Evolutionary conservation across 2,329 filamentous ascomycete genomes (phyloP).

Genomic region (Fusarium dlaminii): DNA sequence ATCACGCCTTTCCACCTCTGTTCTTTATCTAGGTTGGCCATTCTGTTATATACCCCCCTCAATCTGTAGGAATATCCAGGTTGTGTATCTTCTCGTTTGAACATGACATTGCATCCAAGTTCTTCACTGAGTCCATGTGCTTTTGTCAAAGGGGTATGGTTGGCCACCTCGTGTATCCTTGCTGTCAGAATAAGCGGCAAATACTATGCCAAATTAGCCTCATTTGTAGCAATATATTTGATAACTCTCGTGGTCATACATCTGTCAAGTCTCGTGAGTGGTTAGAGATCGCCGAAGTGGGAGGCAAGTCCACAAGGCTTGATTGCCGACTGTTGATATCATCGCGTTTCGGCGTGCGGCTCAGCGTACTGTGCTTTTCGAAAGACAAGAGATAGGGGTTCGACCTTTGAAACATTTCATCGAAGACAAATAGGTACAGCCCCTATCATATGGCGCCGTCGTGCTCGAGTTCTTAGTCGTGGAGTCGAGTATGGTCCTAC

Average conservation of each 20-base stretch:
- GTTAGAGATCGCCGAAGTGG: too few relatives aligned
- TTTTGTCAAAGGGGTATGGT: not conserved
- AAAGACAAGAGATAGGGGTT: fast-evolving
- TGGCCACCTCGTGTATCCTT: not conserved
- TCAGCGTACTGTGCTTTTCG: not conserved
- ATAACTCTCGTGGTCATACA: not conserved
- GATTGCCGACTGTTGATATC: not conserved
- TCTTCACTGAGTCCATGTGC: not conserved
- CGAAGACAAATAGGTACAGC: not conserved
- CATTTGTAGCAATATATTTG: fast-evolving
- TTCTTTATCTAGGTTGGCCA: not conserved
- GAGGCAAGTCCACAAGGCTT: too few relatives aligned
- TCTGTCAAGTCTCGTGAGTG: not conserved
- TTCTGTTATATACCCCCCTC: not conserved
- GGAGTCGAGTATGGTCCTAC: too few relatives aligned
- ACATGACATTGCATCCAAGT: not conserved
- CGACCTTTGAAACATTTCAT: not conserved
- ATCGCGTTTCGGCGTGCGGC: not conserved
- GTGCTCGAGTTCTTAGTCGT: not conserved
- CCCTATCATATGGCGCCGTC: too few relatives aligned
- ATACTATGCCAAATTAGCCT: not conserved
- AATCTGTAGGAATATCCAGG: not conserved
- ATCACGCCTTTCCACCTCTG: not conserved
- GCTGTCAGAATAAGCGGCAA: not conserved
- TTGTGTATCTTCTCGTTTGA: not conserved